Percentiles rank a stretch among this genome's conserved stretches.
Evolutionary conservation across 1,284 basidiomycete species (phyloP).

Genomic region (Sanghuangporus weigelae): DNA sequence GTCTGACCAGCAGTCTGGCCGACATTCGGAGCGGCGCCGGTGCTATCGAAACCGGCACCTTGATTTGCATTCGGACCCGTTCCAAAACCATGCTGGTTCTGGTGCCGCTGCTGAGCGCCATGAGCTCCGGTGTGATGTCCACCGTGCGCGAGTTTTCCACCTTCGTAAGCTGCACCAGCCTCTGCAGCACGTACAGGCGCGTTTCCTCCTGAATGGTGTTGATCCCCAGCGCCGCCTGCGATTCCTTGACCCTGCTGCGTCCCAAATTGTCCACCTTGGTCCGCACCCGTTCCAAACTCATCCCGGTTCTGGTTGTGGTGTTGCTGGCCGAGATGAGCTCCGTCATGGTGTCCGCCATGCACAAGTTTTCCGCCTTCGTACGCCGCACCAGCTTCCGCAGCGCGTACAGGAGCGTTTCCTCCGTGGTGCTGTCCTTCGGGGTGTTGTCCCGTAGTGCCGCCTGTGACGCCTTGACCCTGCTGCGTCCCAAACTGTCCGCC

Average conservation of each 20-base stretch:
- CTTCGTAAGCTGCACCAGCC: slow-evolving; percentile 2
- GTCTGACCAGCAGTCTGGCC: not conserved
- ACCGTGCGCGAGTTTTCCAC: not conserved
- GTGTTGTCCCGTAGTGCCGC: not conserved
- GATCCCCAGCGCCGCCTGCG: not conserved
- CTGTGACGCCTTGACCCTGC: not conserved
- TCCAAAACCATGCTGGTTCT: not conserved
- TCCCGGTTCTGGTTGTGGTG: not conserved
- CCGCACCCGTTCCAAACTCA: not conserved
- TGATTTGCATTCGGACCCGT: not conserved
- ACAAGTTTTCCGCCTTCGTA: slow-evolving; percentile 3
- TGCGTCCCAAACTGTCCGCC: not conserved
- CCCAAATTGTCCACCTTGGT: not conserved
- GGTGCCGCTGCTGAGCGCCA: not conserved
- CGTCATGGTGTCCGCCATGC: not conserved
- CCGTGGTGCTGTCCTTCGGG: not conserved
- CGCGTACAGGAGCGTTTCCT: not conserved
- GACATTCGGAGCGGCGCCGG: not conserved
- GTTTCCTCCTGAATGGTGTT: not conserved
- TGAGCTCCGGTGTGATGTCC: not conserved
- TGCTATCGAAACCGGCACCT: not conserved
- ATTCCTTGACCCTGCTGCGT: not conserved
- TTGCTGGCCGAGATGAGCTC: not conserved
- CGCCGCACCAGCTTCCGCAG: not conserved
- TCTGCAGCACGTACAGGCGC: not conserved